Evolutionary conservation across 2,329 filamentous ascomycete species (phyloP).

Genomic region (Ascochyta pisi): DNA sequence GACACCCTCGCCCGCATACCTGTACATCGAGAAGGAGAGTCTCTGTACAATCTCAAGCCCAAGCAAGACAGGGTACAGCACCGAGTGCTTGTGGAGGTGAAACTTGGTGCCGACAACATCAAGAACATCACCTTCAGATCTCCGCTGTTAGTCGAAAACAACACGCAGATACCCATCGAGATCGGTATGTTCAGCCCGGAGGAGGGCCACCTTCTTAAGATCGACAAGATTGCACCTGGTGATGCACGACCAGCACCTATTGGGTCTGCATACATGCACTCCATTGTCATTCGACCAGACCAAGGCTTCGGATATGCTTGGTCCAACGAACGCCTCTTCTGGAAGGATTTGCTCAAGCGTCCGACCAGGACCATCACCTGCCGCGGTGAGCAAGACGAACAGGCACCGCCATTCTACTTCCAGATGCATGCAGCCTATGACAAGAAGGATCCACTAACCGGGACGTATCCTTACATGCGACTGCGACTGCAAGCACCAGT

Average conservation of each 20-base stretch:
- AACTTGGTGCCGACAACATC: slow-evolving; percentile 90
- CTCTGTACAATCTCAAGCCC: slow-evolving; percentile 85
- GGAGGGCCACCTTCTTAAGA: slow-evolving; percentile 90
- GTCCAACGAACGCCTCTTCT: slow-evolving; percentile 89
- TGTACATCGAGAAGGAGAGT: slow-evolving; percentile 93
- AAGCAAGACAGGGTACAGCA: slow-evolving; percentile 86
- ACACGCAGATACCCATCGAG: slow-evolving; percentile 95
- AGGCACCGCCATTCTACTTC: slow-evolving; percentile 87
- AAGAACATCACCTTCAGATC: slow-evolving; percentile 97
- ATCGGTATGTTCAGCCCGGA: slow-evolving; percentile 87
- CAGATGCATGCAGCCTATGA: slow-evolving; percentile 90
- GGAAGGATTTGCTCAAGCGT: slow-evolving; percentile 85
- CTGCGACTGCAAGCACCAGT: slow-evolving; percentile 90
- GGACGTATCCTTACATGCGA: slow-evolving; percentile 92
- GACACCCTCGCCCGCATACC: slow-evolving; percentile 87
- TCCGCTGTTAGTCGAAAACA: slow-evolving; percentile 90
- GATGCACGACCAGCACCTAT: slow-evolving; percentile 90
- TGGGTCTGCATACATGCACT: slow-evolving; percentile 89
- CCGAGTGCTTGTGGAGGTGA: slow-evolving; percentile 89
- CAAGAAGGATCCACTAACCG: slow-evolving; percentile 80
- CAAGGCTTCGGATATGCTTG: slow-evolving; percentile 96
- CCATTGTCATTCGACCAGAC: slow-evolving; percentile 85
- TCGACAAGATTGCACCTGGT: slow-evolving; percentile 95
- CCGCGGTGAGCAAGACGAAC: slow-evolving; percentile 81
- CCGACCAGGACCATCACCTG: slow-evolving; percentile 89